A percentile compares a stretch with the other conserved stretches of the same genome.
Conservation (phyloP, 306 rosid genomes). For the Aeschynomene evenia region DNA sequence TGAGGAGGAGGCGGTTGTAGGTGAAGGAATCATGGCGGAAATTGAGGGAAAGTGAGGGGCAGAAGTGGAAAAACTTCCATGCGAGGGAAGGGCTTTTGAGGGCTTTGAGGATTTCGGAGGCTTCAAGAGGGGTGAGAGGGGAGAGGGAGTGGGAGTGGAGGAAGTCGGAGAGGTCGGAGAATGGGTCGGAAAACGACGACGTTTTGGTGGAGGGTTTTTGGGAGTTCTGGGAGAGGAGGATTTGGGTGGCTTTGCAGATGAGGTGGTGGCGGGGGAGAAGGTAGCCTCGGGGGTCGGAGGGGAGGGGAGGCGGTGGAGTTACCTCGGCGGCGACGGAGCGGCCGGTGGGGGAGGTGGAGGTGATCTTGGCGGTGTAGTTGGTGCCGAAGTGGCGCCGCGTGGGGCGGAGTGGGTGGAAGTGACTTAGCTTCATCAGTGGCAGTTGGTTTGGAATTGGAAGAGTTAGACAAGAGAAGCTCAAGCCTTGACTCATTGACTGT, state of each 20-base stretch:
- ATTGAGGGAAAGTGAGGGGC: constrained; percentile 61
- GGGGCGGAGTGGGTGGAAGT: not conserved
- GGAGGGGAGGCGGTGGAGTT: constrained; percentile 51
- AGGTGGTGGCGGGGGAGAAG: constrained; percentile 81
- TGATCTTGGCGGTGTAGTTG: constrained; percentile 80
- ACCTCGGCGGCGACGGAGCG: constrained; percentile 78
- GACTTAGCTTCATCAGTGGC: constrained; percentile 32
- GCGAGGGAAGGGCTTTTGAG: constrained; percentile 67
- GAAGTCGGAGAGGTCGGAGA: constrained; percentile 75
- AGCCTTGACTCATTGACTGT: too few relatives aligned
- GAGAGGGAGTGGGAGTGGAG: constrained; percentile 54
- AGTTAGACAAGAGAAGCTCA: not conserved
- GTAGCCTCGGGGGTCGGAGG: constrained; percentile 68
- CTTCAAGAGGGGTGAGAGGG: constrained; percentile 62
- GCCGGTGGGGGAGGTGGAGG: constrained; percentile 64
- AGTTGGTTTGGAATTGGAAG: not conserved
- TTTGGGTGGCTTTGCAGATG: constrained; percentile 69
- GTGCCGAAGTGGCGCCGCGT: constrained; percentile 61
- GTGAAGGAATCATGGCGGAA: constrained; percentile 78
- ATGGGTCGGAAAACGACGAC: constrained; percentile 43
- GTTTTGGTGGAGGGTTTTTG: not conserved
- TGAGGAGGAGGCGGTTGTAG: constrained; percentile 72
- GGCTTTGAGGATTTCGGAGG: constrained; percentile 82
- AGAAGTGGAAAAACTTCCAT: constrained; percentile 64
- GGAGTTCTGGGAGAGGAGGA: constrained; percentile 53